These are phyloP conservation scores for Berberis thunbergii DNA, from an alignment of 164 flowering plant species.

Conservation along the genomic window DNA sequence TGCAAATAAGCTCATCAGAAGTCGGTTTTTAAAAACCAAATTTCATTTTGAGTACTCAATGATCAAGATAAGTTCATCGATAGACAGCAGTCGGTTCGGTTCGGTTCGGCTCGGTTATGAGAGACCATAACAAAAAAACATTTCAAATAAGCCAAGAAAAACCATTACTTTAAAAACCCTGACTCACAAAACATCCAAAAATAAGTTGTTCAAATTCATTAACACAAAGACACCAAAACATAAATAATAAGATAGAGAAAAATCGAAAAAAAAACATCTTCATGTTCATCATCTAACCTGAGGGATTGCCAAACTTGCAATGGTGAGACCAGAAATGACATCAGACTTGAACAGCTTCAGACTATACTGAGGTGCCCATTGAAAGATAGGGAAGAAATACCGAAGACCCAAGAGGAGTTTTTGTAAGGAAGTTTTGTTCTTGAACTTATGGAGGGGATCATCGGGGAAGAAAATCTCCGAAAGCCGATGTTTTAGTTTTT, in stretches of 20 bases:
- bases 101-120: too few species aligned
- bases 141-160: too few species aligned
- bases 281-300: conserved; percentile 20
- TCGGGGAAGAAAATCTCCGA: conserved; percentile 87
- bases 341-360: conserved; percentile 35
- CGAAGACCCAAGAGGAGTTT: conserved; percentile 55
- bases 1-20: too few species aligned
- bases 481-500: not conserved
- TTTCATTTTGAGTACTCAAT: too few species aligned
- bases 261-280: not conserved
- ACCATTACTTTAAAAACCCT: too few species aligned
- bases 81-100: too few species aligned
- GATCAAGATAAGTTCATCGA: too few species aligned
- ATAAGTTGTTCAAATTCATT: too few species aligned
- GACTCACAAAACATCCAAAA: too few species aligned
- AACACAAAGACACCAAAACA: not conserved
- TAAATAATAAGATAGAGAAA: not conserved
- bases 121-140: too few species aligned
- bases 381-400: conserved; percentile 66
- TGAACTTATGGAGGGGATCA: conserved; percentile 66
- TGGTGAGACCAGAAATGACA: conserved; percentile 54
- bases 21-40: too few species aligned
- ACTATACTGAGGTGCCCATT: conserved; percentile 45
- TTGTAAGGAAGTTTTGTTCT: conserved; percentile 35
- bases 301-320: conserved; percentile 64